Base-by-base conservation (phyloP, 1,284 basidiomycete genomes). In the Cryptococcus sp. region DNA sequence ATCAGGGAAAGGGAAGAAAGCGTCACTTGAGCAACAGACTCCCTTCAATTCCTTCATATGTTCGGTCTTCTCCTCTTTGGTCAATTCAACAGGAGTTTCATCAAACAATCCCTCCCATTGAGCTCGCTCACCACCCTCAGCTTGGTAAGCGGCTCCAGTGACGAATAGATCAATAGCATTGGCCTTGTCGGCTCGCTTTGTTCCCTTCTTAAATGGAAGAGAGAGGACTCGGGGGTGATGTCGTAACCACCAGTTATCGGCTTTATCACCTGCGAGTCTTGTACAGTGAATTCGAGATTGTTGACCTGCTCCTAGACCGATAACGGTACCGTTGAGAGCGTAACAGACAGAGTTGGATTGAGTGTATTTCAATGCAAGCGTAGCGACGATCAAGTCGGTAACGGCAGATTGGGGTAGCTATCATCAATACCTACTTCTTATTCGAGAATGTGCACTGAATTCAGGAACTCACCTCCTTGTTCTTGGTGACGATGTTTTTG, bases 221-320 rank as follows among this genome's bases (percentile, higher is more conserved):
- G 80, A 79, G 59, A 97, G 85, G 24, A 70, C 92, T 45, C 90
- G 86, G 0, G 92, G 87, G 78, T 98, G 92, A 78, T 98, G 92
- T 34, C 94, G 86, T 53, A 98, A 81, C 94, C 96, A 98, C 92
- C 94, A 98, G 65, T 93, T 84, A 78, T 99, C 96, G n/a, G 92
- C 92, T 78, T 99, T 98, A 58, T 85, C 84, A 11, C 96, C 94
- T 1, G 96, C 96, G 44, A 99, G 85, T 47, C 96, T 88, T 19
- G 94, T 99, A 78, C 96, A 99, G 80, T 99, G 96, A 72, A 99
- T 98, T 52, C 94, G 89, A 9, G 92, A 97, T 75, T 98, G 96
- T 74, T 98, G 94, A 14, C 96, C 94, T 0, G 96, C 96, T 48
- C 94, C 94, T 46, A 98, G 86, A 52, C 96, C 96, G 66, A 99